These are phyloP conservation scores for Solanum pinnatisectum DNA, from an alignment of 257 asterid genomes.

Conservation along the genomic window DNA sequence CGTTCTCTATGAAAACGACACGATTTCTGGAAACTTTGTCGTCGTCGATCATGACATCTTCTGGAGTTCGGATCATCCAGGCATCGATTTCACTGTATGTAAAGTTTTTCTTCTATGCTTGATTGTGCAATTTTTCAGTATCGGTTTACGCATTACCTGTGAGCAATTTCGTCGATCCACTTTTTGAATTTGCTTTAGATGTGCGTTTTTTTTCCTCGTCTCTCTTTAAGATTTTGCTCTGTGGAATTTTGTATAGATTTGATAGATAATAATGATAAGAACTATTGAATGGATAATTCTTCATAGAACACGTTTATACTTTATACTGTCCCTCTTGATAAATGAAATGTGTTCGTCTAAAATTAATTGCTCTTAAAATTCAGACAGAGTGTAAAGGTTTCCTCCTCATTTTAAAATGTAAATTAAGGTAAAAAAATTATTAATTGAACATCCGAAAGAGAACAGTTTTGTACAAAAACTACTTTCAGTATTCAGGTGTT, in stretches of 20 bases:
- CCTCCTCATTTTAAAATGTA: background rate
- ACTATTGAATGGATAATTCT: background rate
- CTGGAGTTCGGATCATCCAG: slow-evolving; percentile 69
- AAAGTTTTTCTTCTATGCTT: background rate
- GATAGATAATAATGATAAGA: background rate
- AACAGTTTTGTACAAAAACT: background rate
- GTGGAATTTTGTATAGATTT: background rate
- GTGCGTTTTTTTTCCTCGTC: background rate
- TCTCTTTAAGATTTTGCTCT: background rate
- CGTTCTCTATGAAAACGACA: slow-evolving; percentile 63
- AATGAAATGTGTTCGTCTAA: background rate
- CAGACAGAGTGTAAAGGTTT: background rate
- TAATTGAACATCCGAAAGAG: background rate
- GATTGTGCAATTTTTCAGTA: background rate
- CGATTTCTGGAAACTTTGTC: slow-evolving; percentile 77
- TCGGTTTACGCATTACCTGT: background rate
- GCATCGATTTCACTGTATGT: slow-evolving; percentile 63
- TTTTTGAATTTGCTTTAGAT: background rate
- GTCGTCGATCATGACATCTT: slow-evolving; percentile 67
- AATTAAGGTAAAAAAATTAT: background rate
- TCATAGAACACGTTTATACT: background rate
- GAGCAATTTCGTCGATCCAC: background rate
- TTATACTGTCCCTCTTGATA: background rate
- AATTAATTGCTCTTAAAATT: background rate
- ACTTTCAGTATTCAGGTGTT: background rate